Conservation (phyloP, 148 eudicot species). For the Rhododendron mucronatum region DNA sequence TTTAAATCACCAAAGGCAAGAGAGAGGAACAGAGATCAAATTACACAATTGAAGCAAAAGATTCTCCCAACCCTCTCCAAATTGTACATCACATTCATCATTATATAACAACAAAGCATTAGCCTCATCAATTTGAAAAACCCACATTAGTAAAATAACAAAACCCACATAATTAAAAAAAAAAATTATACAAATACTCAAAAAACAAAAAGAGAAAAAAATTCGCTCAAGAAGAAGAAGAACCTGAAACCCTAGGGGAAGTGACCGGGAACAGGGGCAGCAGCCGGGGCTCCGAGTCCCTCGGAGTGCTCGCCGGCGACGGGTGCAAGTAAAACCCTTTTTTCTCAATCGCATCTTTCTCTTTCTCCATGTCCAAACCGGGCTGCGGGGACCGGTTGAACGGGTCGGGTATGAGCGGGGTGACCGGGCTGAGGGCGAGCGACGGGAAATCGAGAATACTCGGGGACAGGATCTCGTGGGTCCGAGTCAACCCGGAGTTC, state of each 20-base stretch:
- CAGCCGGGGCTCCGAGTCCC: slow-evolving; percentile 49
- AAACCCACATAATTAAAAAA: neutral
- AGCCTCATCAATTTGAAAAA: slow-evolving; percentile 20
- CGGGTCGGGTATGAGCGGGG: slow-evolving; percentile 54
- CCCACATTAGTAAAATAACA: slow-evolving; percentile 15
- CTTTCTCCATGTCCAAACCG: slow-evolving; percentile 27
- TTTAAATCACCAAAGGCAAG: neutral
- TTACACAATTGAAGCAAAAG: slow-evolving; percentile 12
- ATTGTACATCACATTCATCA: slow-evolving; percentile 11
- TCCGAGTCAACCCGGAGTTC: slow-evolving; percentile 25
- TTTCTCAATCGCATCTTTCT: slow-evolving; percentile 42
- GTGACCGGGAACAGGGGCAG: slow-evolving; percentile 60
- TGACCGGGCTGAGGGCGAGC: slow-evolving; percentile 51
- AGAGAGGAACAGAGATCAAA: neutral
- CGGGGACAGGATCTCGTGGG: slow-evolving; percentile 59
- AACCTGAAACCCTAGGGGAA: slow-evolving; percentile 43
- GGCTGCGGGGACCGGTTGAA: slow-evolving; percentile 32
- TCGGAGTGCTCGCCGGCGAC: slow-evolving; percentile 53
- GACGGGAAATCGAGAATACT: slow-evolving; percentile 70
- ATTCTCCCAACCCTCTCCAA: neutral
- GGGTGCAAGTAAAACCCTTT: slow-evolving; percentile 52
- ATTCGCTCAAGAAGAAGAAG: slow-evolving; percentile 27
- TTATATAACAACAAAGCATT: slow-evolving; percentile 1
- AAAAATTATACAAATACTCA: neutral
- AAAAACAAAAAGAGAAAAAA: neutral